These are phyloP conservation scores for Raphanus raphanistrum DNA, from an alignment of 345 rosid species.

Conservation along the genomic window DNA sequence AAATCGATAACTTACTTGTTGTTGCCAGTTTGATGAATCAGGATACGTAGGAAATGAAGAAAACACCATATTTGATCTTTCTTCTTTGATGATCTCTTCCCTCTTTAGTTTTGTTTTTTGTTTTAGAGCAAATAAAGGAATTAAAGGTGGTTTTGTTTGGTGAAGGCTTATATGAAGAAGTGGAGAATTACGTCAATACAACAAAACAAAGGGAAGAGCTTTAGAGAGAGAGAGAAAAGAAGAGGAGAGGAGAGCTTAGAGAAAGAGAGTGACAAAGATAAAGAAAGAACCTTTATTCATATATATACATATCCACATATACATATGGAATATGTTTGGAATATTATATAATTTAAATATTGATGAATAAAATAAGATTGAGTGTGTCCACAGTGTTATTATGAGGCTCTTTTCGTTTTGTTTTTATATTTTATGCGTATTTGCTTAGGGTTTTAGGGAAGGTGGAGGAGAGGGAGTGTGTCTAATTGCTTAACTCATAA, in stretches of 20 bases:
- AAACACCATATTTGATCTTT: slow-evolving; percentile 41
- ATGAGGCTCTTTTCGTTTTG: slow-evolving; percentile 35
- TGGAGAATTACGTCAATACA: slow-evolving; percentile 38
- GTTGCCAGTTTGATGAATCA: slow-evolving; percentile 46
- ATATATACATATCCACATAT: slow-evolving; percentile 30
- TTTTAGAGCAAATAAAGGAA: slow-evolving; percentile 27
- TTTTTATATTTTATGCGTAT: slow-evolving; percentile 16
- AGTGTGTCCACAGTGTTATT: slow-evolving; percentile 28
- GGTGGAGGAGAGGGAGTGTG: slow-evolving; percentile 30
- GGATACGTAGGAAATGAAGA: slow-evolving; percentile 36
- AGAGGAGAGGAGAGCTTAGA: slow-evolving; percentile 29
- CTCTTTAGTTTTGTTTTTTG: slow-evolving; percentile 6
- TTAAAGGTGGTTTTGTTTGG: slow-evolving; percentile 30
- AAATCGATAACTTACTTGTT: slow-evolving; percentile 38
- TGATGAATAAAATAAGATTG: slow-evolving; percentile 20
- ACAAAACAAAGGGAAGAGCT: slow-evolving; percentile 27
- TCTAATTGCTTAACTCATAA: slow-evolving; percentile 40
- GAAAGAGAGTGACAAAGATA: slow-evolving; percentile 43
- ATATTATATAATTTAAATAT: slow-evolving; percentile 3
- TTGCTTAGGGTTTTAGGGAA: slow-evolving; percentile 39
- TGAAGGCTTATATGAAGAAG: slow-evolving; percentile 35
- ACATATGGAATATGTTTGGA: slow-evolving; percentile 26
- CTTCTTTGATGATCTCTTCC: slow-evolving; percentile 31
- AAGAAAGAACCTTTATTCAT: slow-evolving; percentile 40
- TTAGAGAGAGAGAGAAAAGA: slow-evolving; percentile 35